These are phyloP conservation scores for Hirschfeldia incana DNA, from an alignment of 345 rosid genomes.

Conservation along the genomic window DNA sequence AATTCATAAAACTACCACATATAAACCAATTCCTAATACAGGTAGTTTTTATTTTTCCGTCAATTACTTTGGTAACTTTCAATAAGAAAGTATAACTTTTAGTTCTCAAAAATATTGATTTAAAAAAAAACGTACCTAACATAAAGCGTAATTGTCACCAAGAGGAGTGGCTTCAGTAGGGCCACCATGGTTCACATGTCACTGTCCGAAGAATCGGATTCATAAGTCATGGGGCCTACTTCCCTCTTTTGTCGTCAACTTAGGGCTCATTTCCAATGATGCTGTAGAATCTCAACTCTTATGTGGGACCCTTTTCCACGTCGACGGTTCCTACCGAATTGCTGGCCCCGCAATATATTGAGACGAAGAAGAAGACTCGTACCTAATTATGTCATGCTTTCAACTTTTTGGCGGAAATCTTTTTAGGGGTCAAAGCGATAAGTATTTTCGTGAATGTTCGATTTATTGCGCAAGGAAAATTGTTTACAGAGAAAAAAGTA, in stretches of 20 bases:
- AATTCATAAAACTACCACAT: neutral
- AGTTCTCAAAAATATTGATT: too few relatives aligned
- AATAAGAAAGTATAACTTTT: too few relatives aligned
- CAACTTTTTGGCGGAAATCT: neutral
- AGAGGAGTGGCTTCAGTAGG: conserved; percentile 35
- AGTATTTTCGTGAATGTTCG: neutral
- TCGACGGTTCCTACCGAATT: conserved; percentile 17
- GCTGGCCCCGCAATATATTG: conserved; percentile 5
- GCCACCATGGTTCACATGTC: conserved; percentile 36
- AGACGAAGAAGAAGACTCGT: neutral
- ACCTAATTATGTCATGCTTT: neutral
- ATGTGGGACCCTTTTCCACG: conserved; percentile 14
- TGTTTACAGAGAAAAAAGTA: neutral
- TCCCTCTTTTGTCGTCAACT: conserved; percentile 21
- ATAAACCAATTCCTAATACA: neutral
- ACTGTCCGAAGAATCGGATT: conserved; percentile 18
- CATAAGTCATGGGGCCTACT: neutral
- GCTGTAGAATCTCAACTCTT: conserved; percentile 31
- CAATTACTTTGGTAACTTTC: too few relatives aligned
- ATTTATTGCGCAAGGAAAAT: neutral
- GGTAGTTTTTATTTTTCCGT: too few relatives aligned
- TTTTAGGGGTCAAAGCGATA: neutral
- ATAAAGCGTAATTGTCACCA: conserved; percentile 26
- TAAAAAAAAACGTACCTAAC: conserved; percentile 18
- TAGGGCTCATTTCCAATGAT: conserved; percentile 38